Conservation (phyloP, 306 rosid genomes). For the Arachis hypogaea region DNA sequence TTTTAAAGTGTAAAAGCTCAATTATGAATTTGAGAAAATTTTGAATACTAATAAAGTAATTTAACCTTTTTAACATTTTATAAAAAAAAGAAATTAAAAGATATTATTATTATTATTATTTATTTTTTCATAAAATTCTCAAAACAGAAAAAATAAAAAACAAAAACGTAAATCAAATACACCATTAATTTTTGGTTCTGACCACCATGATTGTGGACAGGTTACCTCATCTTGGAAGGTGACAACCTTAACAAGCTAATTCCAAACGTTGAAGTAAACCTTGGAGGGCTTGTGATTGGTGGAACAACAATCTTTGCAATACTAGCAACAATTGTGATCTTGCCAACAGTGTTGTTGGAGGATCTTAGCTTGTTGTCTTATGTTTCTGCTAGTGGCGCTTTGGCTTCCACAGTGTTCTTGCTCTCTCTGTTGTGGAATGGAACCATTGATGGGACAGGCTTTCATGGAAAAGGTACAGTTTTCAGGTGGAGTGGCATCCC, state of each 20-base stretch:
- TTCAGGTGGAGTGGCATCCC: conserved; percentile 64
- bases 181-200: too few relatives aligned
- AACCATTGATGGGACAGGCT: conserved; percentile 77
- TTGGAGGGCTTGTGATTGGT: conserved; percentile 51
- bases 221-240: conserved; percentile 76
- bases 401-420: conserved; percentile 68
- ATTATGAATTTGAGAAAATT: too few relatives aligned
- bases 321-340: conserved; percentile 57
- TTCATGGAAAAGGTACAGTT: conserved; percentile 56
- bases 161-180: too few relatives aligned
- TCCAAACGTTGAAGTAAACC: conserved; percentile 48
- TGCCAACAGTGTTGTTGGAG: conserved; percentile 79
- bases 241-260: conserved; percentile 67
- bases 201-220: conserved; percentile 32
- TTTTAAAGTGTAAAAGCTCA: too few relatives aligned
- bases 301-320: conserved; percentile 57
- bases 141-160: too few relatives aligned
- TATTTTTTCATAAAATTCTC: too few relatives aligned
- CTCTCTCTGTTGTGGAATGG: conserved; percentile 67
- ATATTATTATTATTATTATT: too few relatives aligned
- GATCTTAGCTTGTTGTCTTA: conserved; percentile 74
- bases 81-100: too few relatives aligned
- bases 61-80: too few relatives aligned
- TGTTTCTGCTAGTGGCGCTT: conserved; percentile 80
- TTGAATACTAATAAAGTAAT: too few relatives aligned